Evolutionary conservation across 2,329 filamentous ascomycete species (phyloP).

Genomic region (Colletotrichum acutatum): DNA sequence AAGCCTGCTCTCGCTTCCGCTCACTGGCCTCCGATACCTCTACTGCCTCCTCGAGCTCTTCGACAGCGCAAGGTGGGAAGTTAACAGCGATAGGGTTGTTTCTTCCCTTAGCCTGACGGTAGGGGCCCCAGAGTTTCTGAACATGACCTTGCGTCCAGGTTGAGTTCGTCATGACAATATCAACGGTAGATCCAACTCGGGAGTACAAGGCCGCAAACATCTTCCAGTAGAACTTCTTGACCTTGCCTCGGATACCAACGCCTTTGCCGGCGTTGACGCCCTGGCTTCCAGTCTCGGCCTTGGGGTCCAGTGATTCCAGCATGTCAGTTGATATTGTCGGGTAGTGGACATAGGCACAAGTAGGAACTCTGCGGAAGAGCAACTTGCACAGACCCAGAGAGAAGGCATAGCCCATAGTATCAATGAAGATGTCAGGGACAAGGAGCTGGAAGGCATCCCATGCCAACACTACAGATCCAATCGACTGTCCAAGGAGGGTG

Average conservation of each 20-base stretch:
- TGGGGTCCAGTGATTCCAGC: slow-evolving; percentile 82
- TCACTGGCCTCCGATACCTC: slow-evolving; percentile 78
- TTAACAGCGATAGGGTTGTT: slow-evolving; percentile 75
- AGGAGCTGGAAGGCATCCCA: slow-evolving; percentile 94
- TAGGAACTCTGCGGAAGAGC: slow-evolving; percentile 83
- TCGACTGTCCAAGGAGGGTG: slow-evolving; percentile 91
- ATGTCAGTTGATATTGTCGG: slow-evolving; percentile 99
- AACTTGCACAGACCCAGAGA: slow-evolving; percentile 83
- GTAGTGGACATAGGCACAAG: slow-evolving; percentile 95
- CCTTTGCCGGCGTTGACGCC: slow-evolving; percentile 89
- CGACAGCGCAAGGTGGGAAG: slow-evolving; percentile 92
- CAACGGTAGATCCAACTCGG: slow-evolving; percentile 82
- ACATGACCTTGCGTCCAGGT: slow-evolving; percentile 93
- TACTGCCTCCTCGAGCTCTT: slow-evolving; percentile 81
- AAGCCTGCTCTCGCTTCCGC: slow-evolving; percentile 72
- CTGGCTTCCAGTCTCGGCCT: slow-evolving; percentile 65
- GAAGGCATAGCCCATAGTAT: slow-evolving; percentile 99
- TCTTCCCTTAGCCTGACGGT: slow-evolving; percentile 56
- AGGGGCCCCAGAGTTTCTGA: slow-evolving; percentile 79
- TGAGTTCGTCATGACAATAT: slow-evolving; percentile 98
- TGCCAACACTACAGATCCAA: slow-evolving; percentile 87
- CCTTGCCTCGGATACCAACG: slow-evolving; percentile 73
- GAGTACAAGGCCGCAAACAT: slow-evolving; percentile 86
- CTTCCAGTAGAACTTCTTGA: slow-evolving; percentile 88
- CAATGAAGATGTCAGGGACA: slow-evolving; percentile 92